Evolutionary conservation across 306 rosid species (phyloP).

Genomic region (Fragaria iinumae): DNA sequence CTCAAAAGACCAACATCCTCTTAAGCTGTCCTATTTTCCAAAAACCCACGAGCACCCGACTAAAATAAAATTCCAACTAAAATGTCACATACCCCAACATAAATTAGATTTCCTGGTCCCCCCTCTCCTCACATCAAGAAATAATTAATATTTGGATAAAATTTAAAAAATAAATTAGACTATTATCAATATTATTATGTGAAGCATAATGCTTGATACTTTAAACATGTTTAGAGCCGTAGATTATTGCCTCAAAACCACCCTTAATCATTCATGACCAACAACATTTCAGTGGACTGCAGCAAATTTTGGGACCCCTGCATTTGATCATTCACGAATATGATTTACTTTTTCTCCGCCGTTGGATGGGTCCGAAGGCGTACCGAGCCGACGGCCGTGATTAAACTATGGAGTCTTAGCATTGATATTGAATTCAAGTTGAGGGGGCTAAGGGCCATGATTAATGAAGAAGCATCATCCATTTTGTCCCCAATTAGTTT

Average conservation of each 20-base stretch:
- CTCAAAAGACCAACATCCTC: constrained; percentile 97
- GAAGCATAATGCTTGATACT: constrained; percentile 10
- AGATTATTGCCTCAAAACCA: constrained; percentile 42
- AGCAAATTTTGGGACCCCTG: constrained; percentile 55
- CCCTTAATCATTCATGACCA: constrained; percentile 43
- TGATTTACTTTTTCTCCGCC: constrained; percentile 45
- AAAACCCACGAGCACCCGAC: constrained; percentile 97
- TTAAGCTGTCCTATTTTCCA: constrained; percentile 81
- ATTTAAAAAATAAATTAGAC: too few species aligned
- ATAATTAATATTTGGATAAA: background rate
- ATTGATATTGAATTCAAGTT: constrained; percentile 18
- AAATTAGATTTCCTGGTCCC: constrained; percentile 68
- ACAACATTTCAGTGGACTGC: constrained; percentile 50
- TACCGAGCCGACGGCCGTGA: constrained; percentile 37
- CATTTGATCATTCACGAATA: constrained; percentile 29
- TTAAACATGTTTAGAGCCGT: constrained; percentile 24
- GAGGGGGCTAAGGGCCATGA: constrained; percentile 10
- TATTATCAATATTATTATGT: background rate
- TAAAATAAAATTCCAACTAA: constrained; percentile 39
- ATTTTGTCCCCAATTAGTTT: constrained; percentile 33
- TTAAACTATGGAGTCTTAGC: constrained; percentile 9
- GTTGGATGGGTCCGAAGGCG: constrained; percentile 48
- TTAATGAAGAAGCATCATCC: constrained; percentile 41
- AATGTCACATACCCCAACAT: constrained; percentile 50
- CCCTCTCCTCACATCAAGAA: constrained; percentile 40